A percentile compares a stretch with the other conserved stretches of the same genome.
Conservation (phyloP, 441 rosid genomes). For the Jatropha podagrica region DNA sequence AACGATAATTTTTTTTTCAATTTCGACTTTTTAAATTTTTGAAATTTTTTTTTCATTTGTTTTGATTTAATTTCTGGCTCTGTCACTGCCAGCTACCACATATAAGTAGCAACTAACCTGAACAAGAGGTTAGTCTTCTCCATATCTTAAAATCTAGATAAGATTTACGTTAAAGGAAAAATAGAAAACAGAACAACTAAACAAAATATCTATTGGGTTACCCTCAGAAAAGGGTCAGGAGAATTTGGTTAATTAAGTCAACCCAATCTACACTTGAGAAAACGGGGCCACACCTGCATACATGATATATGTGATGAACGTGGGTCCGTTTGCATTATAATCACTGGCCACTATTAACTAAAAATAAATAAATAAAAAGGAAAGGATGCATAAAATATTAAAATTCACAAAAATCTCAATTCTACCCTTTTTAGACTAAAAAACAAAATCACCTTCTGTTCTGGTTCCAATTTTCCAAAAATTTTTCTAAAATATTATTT, state of each 20-base stretch:
- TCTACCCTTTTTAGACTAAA: neutral
- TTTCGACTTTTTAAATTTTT: too few relatives aligned
- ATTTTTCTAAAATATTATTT: neutral
- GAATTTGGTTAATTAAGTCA: conserved; percentile 17
- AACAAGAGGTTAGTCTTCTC: too few relatives aligned
- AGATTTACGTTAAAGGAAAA: too few relatives aligned
- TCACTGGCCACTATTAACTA: conserved; percentile 6
- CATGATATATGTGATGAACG: conserved; percentile 13
- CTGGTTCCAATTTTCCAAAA: neutral
- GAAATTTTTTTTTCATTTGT: too few relatives aligned
- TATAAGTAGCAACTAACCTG: too few relatives aligned
- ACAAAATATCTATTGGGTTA: neutral
- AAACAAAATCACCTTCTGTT: neutral
- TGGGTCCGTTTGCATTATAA: conserved; percentile 24
- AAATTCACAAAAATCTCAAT: neutral
- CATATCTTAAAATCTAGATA: too few relatives aligned
- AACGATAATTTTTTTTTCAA: too few relatives aligned
- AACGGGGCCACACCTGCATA: conserved; percentile 11
- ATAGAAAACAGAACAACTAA: neutral
- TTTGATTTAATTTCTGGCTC: too few relatives aligned
- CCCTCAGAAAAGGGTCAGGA: neutral
- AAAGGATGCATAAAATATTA: neutral
- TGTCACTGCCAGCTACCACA: too few relatives aligned
- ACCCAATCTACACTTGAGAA: conserved; percentile 15
- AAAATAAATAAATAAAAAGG: neutral